phyloP scores from a whole-genome alignment of 164 flowering plant genomes.

The Nymphaea thermarum region DNA sequence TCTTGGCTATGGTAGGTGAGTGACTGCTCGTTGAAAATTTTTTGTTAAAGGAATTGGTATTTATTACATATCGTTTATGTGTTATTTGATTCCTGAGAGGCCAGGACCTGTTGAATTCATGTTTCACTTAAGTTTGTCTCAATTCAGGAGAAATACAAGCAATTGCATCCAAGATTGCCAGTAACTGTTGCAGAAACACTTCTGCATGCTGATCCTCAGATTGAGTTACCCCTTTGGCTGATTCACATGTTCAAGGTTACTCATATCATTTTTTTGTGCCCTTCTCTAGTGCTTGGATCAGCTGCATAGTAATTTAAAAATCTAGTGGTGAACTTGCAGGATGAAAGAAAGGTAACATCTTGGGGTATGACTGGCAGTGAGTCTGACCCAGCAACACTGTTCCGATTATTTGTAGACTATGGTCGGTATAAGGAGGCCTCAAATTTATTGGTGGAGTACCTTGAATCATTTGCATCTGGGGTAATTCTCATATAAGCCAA shows the following conservation, averaged over 20 bases:
- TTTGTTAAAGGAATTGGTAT: not conserved
- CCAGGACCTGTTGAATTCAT: not conserved
- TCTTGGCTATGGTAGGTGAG: too few relatives aligned
- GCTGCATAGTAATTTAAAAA: not conserved
- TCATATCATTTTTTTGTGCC: not conserved
- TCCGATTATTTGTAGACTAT: conserved; percentile 69
- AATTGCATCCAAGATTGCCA: conserved; percentile 65
- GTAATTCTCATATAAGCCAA: conserved; percentile 23
- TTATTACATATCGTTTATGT: too few relatives aligned
- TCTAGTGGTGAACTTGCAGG: conserved; percentile 30
- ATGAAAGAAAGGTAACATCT: conserved; percentile 27
- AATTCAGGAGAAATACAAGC: conserved; percentile 63
- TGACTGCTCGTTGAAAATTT: not conserved
- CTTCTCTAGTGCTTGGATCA: not conserved
- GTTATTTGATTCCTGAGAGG: not conserved
- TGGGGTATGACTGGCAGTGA: conserved; percentile 86
- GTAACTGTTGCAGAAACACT: conserved; percentile 83
- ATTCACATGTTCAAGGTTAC: conserved; percentile 87
- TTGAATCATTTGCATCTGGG: conserved; percentile 50
- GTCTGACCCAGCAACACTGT: conserved; percentile 67
- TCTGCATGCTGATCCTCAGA: conserved; percentile 61
- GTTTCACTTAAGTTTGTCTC: not conserved
- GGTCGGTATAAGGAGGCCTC: conserved; percentile 81
- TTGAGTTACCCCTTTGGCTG: conserved; percentile 93
- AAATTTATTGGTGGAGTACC: conserved; percentile 63